phyloP scores from a whole-genome alignment of 129 eudicot species.

The Ambrosia trifida region DNA sequence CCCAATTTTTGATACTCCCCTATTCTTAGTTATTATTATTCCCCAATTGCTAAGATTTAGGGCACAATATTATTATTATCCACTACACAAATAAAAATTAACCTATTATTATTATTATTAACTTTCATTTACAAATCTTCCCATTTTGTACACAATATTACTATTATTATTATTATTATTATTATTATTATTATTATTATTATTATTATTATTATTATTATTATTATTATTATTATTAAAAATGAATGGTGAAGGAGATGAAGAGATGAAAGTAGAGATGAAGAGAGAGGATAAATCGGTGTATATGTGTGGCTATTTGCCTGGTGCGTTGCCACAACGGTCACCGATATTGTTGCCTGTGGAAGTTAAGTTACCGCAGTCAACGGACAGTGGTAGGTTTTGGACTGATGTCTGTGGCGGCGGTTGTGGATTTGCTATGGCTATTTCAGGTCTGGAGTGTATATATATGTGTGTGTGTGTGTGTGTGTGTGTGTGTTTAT shows the following conservation, averaged over 20 bases:
- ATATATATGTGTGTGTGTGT: not conserved
- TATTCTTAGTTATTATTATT: too few relatives aligned
- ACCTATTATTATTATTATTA: constrained; percentile 22
- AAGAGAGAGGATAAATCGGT: constrained; percentile 46
- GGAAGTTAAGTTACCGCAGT: constrained; percentile 59
- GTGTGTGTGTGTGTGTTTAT: not conserved
- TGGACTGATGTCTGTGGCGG: constrained; percentile 97
- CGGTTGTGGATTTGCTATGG: constrained; percentile 99
- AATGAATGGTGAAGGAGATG: constrained; percentile 62
- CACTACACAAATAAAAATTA: too few relatives aligned
- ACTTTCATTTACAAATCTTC: not conserved
- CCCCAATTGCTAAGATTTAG: constrained; percentile 32
- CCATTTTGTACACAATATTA: not conserved
- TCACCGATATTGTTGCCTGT: constrained; percentile 83
- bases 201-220: not conserved
- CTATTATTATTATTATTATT: not conserved
- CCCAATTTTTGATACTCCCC: constrained; percentile 62
- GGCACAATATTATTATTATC: constrained; percentile 32
- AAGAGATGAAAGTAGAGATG: constrained; percentile 48
- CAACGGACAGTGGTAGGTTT: constrained; percentile 40
- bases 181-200: not conserved
- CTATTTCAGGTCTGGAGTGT: constrained; percentile 65
- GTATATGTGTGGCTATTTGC: constrained; percentile 95
- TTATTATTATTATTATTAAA: not conserved
- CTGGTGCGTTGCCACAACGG: constrained; percentile 93